A percentile compares a stretch with the other conserved stretches of the same genome.
These are phyloP conservation scores for Tulasnella sp. DNA, from an alignment of 768 basidiomycete genomes.

Conservation along the genomic window DNA sequence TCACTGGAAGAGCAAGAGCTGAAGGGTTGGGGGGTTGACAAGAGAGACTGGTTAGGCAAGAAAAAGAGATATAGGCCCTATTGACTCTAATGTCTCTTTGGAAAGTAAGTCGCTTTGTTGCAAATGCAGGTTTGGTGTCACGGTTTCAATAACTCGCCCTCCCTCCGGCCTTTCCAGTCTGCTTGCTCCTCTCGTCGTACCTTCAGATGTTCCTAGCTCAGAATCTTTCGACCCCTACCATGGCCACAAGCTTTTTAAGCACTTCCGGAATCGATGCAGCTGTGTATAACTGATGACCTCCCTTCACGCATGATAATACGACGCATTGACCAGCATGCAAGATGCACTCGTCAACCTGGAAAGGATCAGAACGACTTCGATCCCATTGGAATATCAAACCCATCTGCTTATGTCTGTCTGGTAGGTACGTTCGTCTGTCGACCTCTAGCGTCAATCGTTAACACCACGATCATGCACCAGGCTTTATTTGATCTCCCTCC, in stretches of 20 bases:
- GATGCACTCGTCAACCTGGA: slow-evolving; percentile 50
- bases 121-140: too few relatives aligned
- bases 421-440: slow-evolving; percentile 27
- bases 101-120: too few relatives aligned
- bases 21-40: slow-evolving; percentile 15
- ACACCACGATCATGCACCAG: slow-evolving; percentile 15
- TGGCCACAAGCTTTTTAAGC: slow-evolving; percentile 39
- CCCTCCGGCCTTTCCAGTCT: slow-evolving; percentile 28
- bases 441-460: neutral
- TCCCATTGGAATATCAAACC: slow-evolving; percentile 60
- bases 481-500: slow-evolving; percentile 27
- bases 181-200: slow-evolving; percentile 44
- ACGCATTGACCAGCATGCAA: slow-evolving; percentile 38
- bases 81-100: slow-evolving; percentile 25
- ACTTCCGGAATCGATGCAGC: neutral
- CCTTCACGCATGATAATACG: neutral
- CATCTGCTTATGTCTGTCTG: slow-evolving; percentile 53
- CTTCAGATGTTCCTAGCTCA: slow-evolving; percentile 36
- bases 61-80: slow-evolving; percentile 27
- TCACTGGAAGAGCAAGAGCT: too few relatives aligned
- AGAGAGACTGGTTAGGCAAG: slow-evolving; percentile 21
- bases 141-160: too few relatives aligned
- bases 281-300: neutral
- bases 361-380: slow-evolving; percentile 49
- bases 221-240: slow-evolving; percentile 37